These are phyloP conservation scores for Scheffersomyces insectosa DNA, from an alignment of 1,139 yeast species.

Conservation along the genomic window DNA sequence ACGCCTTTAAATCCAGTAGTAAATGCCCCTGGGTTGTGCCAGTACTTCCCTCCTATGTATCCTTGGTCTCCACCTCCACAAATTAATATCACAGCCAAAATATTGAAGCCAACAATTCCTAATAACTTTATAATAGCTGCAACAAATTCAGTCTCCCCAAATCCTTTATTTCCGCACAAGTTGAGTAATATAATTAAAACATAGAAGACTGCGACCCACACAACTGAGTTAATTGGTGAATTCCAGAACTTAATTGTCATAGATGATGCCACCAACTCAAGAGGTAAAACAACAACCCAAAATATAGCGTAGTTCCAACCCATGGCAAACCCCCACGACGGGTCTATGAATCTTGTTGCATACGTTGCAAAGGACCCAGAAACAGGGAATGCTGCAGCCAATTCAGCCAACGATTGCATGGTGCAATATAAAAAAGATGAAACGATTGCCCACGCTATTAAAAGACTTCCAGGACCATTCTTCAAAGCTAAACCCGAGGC, in stretches of 20 bases:
- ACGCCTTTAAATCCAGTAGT: constrained; percentile 62
- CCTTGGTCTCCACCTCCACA: constrained; percentile 68
- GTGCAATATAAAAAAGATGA: constrained; percentile 57
- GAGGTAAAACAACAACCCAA: constrained; percentile 69
- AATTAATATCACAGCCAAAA: constrained; percentile 65
- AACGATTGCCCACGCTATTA: constrained; percentile 46
- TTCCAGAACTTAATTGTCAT: constrained; percentile 70
- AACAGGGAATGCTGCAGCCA: constrained; percentile 66
- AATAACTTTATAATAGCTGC: constrained; percentile 61
- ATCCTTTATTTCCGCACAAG: constrained; percentile 61
- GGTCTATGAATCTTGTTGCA: constrained; percentile 64
- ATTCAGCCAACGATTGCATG: constrained; percentile 68
- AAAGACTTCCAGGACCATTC: constrained; percentile 39
- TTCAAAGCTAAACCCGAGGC: constrained; percentile 39
- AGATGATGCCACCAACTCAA: constrained; percentile 72
- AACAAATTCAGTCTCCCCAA: constrained; percentile 68
- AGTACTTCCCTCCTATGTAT: constrained; percentile 55
- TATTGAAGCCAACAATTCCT: constrained; percentile 66
- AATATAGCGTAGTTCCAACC: constrained; percentile 71
- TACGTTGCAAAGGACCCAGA: constrained; percentile 73
- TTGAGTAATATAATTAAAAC: constrained; percentile 56
- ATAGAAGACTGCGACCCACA: constrained; percentile 67
- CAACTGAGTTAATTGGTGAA: constrained; percentile 55
- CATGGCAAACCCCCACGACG: constrained; percentile 75
- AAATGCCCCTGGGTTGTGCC: constrained; percentile 67